These are phyloP conservation scores for Punica granatum DNA, from an alignment of 345 rosid genomes.

Conservation along the genomic window DNA sequence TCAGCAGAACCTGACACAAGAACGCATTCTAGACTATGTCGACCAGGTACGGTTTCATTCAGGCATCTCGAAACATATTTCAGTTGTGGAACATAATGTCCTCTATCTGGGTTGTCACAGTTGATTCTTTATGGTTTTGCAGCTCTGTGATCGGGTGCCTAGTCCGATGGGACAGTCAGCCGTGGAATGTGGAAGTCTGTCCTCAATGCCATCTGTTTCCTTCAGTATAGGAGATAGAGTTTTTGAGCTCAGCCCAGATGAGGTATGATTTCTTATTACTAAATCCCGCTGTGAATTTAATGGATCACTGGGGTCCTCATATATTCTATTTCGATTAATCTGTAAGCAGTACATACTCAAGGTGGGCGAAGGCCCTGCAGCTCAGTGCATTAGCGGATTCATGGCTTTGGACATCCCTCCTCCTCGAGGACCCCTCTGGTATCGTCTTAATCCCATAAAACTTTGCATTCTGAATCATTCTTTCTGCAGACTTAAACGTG, in stretches of 20 bases:
- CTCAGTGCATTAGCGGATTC: slow-evolving; percentile 67
- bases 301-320: background rate
- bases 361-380: slow-evolving; percentile 55
- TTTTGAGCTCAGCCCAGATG: slow-evolving; percentile 48
- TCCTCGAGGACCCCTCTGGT: slow-evolving; percentile 81
- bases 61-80: no score
- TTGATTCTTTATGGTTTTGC: slow-evolving; percentile 7
- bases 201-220: slow-evolving; percentile 56
- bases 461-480: background rate
- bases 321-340: background rate
- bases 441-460: background rate
- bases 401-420: slow-evolving; percentile 64
- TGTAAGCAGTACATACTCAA: slow-evolving; percentile 45
- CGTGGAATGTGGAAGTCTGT: slow-evolving; percentile 47
- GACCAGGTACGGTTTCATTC: slow-evolving; percentile 30
- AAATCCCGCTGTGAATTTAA: no score
- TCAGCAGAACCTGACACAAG: slow-evolving; percentile 46
- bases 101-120: background rate
- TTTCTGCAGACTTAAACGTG: background rate
- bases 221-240: slow-evolving; percentile 51
- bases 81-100: no score
- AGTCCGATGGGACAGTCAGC: slow-evolving; percentile 71
- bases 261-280: slow-evolving; percentile 27
- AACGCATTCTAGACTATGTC: slow-evolving; percentile 37
- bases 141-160: slow-evolving; percentile 64